These are phyloP conservation scores for Wallacemonas rigidus DNA, from an alignment of 208 protist genomes.

Conservation along the genomic window DNA sequence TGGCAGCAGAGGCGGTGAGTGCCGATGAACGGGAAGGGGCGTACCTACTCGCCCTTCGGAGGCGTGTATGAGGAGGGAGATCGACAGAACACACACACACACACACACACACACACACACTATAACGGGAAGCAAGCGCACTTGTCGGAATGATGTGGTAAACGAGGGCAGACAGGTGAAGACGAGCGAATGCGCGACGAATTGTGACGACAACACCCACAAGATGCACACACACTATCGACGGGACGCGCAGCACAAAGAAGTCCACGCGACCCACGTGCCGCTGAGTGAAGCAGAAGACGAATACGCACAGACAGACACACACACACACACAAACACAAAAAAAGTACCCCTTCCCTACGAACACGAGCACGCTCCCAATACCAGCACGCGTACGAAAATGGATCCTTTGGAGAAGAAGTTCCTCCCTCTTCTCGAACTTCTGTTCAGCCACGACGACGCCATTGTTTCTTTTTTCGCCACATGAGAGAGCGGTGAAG, in stretches of 20 bases:
- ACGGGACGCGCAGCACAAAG: too few species aligned
- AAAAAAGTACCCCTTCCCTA: background rate
- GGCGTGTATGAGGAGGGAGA: constrained; percentile 1
- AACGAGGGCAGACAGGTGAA: too few species aligned
- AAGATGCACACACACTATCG: background rate
- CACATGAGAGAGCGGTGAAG: too few species aligned
- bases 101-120: background rate
- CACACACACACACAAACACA: constrained; percentile 10
- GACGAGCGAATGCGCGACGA: background rate
- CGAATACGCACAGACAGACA: background rate
- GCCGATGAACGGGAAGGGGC: background rate
- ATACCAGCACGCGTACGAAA: background rate
- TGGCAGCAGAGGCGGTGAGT: background rate
- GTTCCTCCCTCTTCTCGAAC: too few species aligned
- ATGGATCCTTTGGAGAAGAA: too few species aligned
- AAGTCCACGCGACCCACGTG: too few species aligned
- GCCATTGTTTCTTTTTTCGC: too few species aligned
- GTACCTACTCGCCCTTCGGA: constrained; percentile 33
- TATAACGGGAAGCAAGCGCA: too few species aligned
- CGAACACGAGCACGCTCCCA: background rate
- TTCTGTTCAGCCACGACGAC: too few species aligned
- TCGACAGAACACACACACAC: background rate
- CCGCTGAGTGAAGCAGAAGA: background rate
- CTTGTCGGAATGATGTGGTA: too few species aligned
- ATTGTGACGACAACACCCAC: background rate